phyloP scores from a whole-genome alignment of 2,329 filamentous ascomycete genomes.

The Cercospora sesami region DNA sequence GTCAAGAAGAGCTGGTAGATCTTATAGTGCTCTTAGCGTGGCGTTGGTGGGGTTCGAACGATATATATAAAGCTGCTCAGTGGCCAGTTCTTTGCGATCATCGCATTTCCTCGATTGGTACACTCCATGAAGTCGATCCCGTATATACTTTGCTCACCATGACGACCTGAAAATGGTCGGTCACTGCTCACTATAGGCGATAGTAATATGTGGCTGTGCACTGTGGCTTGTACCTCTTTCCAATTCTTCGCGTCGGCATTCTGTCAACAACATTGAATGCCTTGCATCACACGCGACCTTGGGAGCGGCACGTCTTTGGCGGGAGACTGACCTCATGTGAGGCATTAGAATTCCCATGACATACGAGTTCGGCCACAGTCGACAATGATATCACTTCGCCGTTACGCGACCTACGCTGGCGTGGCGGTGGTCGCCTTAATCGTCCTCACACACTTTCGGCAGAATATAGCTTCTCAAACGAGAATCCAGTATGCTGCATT shows the following conservation, averaged over 20 bases:
- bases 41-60: conserved; percentile 28
- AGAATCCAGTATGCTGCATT: conserved; percentile 21
- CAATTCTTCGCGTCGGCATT: not conserved
- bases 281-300: not conserved
- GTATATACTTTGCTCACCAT: not conserved
- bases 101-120: not conserved
- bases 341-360: too few species aligned
- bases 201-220: not conserved
- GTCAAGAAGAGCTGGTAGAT: not conserved
- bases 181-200: not conserved
- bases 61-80: not conserved
- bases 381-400: conserved; percentile 44
- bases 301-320: not conserved
- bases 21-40: conserved; percentile 29
- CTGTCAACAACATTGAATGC: not conserved
- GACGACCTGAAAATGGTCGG: not conserved
- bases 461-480: conserved; percentile 24
- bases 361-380: not conserved
- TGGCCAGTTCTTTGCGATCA: not conserved
- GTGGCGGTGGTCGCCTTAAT: conserved; percentile 41
- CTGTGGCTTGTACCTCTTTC: not conserved
- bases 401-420: conserved; percentile 41
- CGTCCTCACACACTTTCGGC: conserved; percentile 41
- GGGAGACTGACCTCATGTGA: not conserved
- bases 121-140: not conserved